Conservation (phyloP, 805 yeast genomes). For the Tetrapisispora pingtungensis region DNA sequence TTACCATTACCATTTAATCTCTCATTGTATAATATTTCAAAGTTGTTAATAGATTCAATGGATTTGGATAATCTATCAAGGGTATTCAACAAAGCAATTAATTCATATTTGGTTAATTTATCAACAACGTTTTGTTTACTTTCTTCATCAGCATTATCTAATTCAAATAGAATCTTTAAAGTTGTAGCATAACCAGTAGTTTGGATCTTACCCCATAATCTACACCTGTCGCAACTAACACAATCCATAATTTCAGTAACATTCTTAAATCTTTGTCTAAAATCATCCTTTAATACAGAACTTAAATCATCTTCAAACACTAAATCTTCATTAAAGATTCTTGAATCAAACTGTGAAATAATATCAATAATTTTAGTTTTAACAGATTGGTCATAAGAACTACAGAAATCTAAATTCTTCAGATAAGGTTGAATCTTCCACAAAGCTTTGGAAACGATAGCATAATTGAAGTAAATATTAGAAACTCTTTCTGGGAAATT, state of each 20-base stretch:
- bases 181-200: conserved; percentile 98
- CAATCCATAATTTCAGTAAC: conserved; percentile 94
- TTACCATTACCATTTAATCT: conserved; percentile 13
- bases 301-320: conserved; percentile 38
- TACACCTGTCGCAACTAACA: conserved; percentile 95
- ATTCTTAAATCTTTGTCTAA: conserved; percentile 75
- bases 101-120: conserved; percentile 64
- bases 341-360: conserved; percentile 27
- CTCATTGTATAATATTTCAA: conserved; percentile 45
- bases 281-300: conserved; percentile 63
- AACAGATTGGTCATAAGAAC: conserved; percentile 36
- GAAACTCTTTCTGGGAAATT: conserved; percentile 78
- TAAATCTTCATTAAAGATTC: conserved; percentile 42
- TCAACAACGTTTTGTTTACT: conserved; percentile 41
- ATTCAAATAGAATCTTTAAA: conserved; percentile 76
- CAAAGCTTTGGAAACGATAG: conserved; percentile 72
- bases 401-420: conserved; percentile 42
- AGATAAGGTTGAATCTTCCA: conserved; percentile 51
- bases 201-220: conserved; percentile 97
- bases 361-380: conserved; percentile 35
- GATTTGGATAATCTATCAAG: conserved; percentile 87
- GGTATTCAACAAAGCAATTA: conserved; percentile 85
- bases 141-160: conserved; percentile 38
- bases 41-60: conserved; percentile 60
- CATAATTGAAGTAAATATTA: conserved; percentile 87